Evolutionary conservation across 495 filamentous ascomycete genomes (phyloP), one percentile per base, ranked within the genome.

Genomic region (Pseudoneurospora amorphoporcata): DNA sequence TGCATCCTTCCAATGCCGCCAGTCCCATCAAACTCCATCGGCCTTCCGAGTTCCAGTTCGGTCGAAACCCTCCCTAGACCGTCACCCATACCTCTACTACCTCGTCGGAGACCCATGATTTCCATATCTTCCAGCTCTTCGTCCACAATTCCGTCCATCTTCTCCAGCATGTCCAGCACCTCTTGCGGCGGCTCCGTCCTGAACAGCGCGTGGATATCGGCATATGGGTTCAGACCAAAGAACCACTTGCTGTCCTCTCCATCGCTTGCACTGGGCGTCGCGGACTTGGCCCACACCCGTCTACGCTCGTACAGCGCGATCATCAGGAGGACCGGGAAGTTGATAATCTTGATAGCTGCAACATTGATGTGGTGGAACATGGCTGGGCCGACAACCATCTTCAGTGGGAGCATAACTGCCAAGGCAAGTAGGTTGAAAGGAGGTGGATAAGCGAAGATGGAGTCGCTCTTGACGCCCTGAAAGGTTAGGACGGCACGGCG

Each of bases 311-410:
- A 86, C n/a, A 87, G 73, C 8, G 80, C 80, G 65, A 91, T 86
- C 40, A 85, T 68, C 10, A 90, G 76, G 0, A 91, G 80, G 0
- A 90, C 70, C 0, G 89, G 89, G 2, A 83, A 83, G 73, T 91
- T 91, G 72, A 88, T 78, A 8, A 80, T 73, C 9, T 88, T 84
- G 23, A 90, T 84, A 17, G 82, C 77, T 39, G 84, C 83, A 35
- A 91, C 86, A 73, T 91, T 90, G 76, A 89, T 80, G 73, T 87
- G 87, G 80, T 91, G 89, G 72, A 90, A 90, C 79, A 83, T 86
- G 45, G 85, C 82, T 1, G 87, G 85, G 0, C 83, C 80, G 68
- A 89, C 76, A 2, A 88, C 39, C 70, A 87, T 82, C 73, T 88
- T 89, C 35, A 91, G 80, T 8, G 89, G 89, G 7, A 89, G 81